Base-by-base conservation (phyloP, 2,329 filamentous ascomycete species). In the Xylaria digitata region DNA sequence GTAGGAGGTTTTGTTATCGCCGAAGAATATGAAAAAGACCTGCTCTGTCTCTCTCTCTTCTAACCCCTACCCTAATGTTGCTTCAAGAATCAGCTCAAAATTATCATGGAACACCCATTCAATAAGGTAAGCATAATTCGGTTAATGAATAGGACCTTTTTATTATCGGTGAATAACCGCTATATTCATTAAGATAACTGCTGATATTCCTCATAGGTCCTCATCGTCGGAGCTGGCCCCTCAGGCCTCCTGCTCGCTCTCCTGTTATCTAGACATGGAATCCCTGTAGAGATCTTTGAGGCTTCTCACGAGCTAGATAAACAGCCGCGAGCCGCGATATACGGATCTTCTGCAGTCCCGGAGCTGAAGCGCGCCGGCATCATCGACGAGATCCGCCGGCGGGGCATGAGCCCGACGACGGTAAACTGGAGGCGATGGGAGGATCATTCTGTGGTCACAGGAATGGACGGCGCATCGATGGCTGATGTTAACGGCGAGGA, bases 301-400 rank as follows among this genome's bases (percentile, higher is more conserved):
- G 83, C 84, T 2, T 81, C 83, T 1, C 75, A 81, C 30, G 79
- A 83, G 61, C 80, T 90, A 52, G 86, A 89, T 78, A 80, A 84
- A 64, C 86, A 87, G 64, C 88, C 88, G 0, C 86, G 88, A 32
- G 88, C 88, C 15, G 86, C 87, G 2, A 86, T 89, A 76, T 90
- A 89, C 74, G 86, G 85, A 3, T 81, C 85, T 0, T 82, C 87
- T 0, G 87, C 87, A 1, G 83, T 87, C 49, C 84, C 84, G 45
- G 87, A 88, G 65, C 82, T 91, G 55, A 74, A 80, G 46, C 82
- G 85, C n/a, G 88, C 88, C 0, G 88, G 88, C 0, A 82, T 90
- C 11, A 78, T 90, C 19, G 69, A 74, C 34, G 72, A 79, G 71
- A 75, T 83, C 34, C 78, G 78, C 1, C 71, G 71, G 34, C 74